Evolutionary conservation across 2,329 filamentous ascomycete genomes (phyloP).

Genomic region (Cryphonectria carpinicola): DNA sequence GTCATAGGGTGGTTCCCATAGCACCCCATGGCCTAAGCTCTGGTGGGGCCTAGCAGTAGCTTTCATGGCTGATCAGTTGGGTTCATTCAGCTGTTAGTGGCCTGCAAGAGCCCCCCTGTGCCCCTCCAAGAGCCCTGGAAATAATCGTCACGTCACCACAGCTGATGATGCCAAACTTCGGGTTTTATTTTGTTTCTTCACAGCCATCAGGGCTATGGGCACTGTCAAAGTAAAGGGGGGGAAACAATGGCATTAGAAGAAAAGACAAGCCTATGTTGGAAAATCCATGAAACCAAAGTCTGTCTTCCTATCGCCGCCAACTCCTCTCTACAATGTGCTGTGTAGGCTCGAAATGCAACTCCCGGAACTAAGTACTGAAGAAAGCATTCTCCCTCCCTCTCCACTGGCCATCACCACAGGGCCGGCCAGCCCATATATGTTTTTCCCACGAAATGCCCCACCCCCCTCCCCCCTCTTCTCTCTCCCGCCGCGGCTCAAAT

Average conservation of each 20-base stretch:
- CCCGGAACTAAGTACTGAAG: background rate
- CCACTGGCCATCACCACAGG: background rate
- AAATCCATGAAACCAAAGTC: background rate
- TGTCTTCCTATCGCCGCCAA: conserved; percentile 10
- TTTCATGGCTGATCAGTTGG: background rate
- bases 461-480: background rate
- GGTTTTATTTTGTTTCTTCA: background rate
- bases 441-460: background rate
- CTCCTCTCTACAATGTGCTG: conserved; percentile 4
- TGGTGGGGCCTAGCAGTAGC: background rate
- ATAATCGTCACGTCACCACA: background rate
- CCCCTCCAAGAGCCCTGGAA: background rate
- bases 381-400: background rate
- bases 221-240: background rate
- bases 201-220: background rate
- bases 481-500: background rate
- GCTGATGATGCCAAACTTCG: too few species aligned
- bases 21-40: background rate
- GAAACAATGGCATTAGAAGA: background rate
- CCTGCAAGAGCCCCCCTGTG: background rate
- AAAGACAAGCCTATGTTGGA: background rate
- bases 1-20: background rate
- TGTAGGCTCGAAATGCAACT: conserved; percentile 5
- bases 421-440: background rate
- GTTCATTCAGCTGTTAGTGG: background rate